phyloP scores from a whole-genome alignment of 139 green algal species.

The Chlorella sp. region DNA sequence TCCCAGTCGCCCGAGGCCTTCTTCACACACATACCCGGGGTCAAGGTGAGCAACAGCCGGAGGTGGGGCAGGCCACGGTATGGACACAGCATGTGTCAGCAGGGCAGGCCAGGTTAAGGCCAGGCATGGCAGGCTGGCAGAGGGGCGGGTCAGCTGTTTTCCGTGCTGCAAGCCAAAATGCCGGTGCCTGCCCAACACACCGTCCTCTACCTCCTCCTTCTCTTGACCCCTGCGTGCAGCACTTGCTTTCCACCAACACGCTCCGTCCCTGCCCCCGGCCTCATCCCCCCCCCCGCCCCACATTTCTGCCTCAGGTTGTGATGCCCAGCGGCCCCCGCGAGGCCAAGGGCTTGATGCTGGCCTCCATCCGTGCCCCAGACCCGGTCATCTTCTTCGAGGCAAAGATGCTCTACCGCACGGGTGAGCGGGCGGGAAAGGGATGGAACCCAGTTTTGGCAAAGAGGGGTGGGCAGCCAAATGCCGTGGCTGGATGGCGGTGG shows the following conservation, averaged over 20 bases:
- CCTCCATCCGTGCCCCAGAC: constrained; percentile 81
- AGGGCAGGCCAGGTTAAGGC: background rate
- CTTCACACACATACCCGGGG: constrained; percentile 89
- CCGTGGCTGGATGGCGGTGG: background rate
- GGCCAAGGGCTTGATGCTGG: constrained; percentile 90
- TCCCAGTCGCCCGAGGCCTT: constrained; percentile 93
- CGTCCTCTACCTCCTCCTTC: background rate
- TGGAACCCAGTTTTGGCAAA: background rate
- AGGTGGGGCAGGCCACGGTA: background rate
- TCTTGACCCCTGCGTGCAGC: too few relatives aligned
- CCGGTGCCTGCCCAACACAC: background rate
- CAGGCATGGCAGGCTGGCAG: too few relatives aligned
- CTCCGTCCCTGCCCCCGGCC: background rate
- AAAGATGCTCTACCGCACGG: constrained; percentile 95
- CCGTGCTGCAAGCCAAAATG: background rate
- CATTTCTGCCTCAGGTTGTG: constrained; percentile 47
- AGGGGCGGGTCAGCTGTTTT: too few relatives aligned
- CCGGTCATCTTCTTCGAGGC: constrained; percentile 94
- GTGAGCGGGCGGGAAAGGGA: background rate
- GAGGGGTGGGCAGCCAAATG: background rate
- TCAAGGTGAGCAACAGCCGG: constrained; percentile 53
- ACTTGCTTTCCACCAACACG: too few relatives aligned
- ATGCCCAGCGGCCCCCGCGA: constrained; percentile 78
- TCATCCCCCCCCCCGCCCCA: background rate
- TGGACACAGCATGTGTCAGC: background rate